Evolutionary conservation across 345 rosid genomes (phyloP), one percentile per base, ranked within the genome.

Genomic region (Chamaenerion angustifolium): DNA sequence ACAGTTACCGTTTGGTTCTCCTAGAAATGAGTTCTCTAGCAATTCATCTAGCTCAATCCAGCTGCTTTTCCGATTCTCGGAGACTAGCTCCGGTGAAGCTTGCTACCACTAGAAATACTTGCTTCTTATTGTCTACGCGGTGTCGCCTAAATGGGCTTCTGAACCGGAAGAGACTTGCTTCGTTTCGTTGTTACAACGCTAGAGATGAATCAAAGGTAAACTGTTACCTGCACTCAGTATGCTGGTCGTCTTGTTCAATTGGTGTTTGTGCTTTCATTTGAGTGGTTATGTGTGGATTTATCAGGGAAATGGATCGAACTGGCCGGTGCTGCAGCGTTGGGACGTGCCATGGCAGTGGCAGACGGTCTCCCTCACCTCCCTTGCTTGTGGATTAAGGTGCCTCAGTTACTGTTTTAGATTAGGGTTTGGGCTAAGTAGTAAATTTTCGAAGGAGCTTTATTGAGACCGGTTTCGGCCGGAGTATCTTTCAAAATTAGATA

Each of bases 291-390:
- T 31, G 37, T 4, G 6, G 37, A 31, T 31, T 31, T 8, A 31
- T 7, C 37, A 31, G 37, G 37, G 37, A 49, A 51, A 48, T 23
- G 66, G 63, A 58, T 52, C 63, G 53, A 76, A 71, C 13, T 83
- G 88, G 94, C 76, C 78, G 11, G 67, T 83, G 35, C 74, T 85
- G 40, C 27, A 80, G 73, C 68, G 88, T 57, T 90, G 98, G 98
- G 82, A 90, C 42, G 94, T 80, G 43, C 98, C 98, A 12, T 90
- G 98, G 95, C 68, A 68, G 51, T 86, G 98, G 98, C 80, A 70
- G 45, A 83, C 95, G 40, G 79, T 71, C 68, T 81, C 88, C 6
- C 72, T 89, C 58, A 85, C 97, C 17, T 83, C 82, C 16, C 74
- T 89, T 48, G 92, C 97, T 49, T 89, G 97, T 60, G 97, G 77